These are phyloP conservation scores for Epichloe bromicola DNA, from an alignment of 2,329 filamentous ascomycete genomes.

Conservation along the genomic window DNA sequence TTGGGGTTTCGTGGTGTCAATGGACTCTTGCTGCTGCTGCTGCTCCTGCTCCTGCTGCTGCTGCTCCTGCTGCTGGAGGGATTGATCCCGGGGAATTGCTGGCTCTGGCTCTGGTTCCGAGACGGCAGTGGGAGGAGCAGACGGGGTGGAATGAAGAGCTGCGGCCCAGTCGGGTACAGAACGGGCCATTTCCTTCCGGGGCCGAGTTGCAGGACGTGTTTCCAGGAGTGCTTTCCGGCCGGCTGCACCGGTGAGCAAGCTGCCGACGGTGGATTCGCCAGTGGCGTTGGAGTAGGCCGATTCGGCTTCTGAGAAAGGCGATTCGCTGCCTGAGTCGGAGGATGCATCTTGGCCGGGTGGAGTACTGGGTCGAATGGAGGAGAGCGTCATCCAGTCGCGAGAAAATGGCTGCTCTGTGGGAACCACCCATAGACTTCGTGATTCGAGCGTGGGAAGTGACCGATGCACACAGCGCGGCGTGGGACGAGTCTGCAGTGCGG, in stretches of 20 bases:
- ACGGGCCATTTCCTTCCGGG: background rate
- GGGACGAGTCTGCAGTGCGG: slow-evolving; percentile 2
- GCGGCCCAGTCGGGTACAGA: background rate
- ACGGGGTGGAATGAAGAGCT: background rate
- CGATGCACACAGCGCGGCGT: background rate
- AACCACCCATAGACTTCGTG: slow-evolving; percentile 4
- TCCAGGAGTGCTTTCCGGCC: background rate
- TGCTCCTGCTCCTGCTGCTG: background rate
- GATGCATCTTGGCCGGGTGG: slow-evolving; percentile 1
- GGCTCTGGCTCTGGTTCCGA: background rate
- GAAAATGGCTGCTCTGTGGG: background rate
- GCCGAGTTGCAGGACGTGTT: background rate
- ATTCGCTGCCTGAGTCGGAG: slow-evolving; percentile 7
- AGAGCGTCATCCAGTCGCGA: slow-evolving; percentile 7
- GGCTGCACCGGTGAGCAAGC: background rate
- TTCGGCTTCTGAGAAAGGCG: slow-evolving; percentile 8
- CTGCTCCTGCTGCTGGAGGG: background rate
- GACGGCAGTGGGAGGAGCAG: background rate
- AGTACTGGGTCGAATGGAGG: slow-evolving; percentile 5
- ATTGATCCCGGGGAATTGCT: too few species aligned
- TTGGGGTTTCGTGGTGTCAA: background rate
- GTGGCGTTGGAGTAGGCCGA: slow-evolving; percentile 6
- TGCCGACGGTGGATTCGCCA: slow-evolving; percentile 5
- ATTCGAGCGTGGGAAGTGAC: slow-evolving; percentile 1
- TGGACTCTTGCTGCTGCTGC: background rate